Evolutionary conservation across 2,329 filamentous ascomycete genomes (phyloP).

Genomic region (Penicillium sclerotiorum): DNA sequence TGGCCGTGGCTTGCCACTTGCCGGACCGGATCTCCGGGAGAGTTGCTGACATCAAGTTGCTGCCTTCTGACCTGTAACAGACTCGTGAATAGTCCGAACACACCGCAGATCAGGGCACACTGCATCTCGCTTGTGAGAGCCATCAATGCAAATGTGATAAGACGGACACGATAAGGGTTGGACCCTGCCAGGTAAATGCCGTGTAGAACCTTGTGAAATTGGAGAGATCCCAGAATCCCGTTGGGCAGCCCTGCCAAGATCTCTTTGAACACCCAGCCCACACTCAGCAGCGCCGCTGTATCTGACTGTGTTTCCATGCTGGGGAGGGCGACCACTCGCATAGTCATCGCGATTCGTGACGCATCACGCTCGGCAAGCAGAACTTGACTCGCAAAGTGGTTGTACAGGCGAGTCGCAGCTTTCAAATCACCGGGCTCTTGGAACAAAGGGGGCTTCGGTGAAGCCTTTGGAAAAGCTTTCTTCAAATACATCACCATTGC

Average conservation of each 20-base stretch:
- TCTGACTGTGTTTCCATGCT: constrained; percentile 20
- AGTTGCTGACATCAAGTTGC: too few species aligned
- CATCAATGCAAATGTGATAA: constrained; percentile 42
- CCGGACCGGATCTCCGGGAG: constrained; percentile 20
- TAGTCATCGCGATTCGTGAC: constrained; percentile 36
- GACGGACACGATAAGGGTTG: constrained; percentile 27
- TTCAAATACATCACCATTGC: constrained; percentile 42
- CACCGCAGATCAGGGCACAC: constrained; percentile 43
- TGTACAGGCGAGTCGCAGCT: constrained; percentile 39
- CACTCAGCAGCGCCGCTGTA: constrained; percentile 31
- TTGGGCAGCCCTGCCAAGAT: constrained; percentile 41
- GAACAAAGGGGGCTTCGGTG: constrained; percentile 31
- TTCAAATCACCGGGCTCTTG: constrained; percentile 38
- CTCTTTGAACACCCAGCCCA: constrained; percentile 39
- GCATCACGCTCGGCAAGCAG: constrained; percentile 39
- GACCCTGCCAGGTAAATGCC: constrained; percentile 31
- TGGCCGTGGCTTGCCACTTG: constrained; percentile 20
- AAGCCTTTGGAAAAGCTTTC: constrained; percentile 13
- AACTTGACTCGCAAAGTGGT: constrained; percentile 44
- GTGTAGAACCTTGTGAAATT: constrained; percentile 35
- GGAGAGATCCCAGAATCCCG: constrained; percentile 41
- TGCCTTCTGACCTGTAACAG: constrained; percentile 36
- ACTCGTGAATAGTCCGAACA: constrained; percentile 41
- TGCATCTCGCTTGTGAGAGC: constrained; percentile 42
- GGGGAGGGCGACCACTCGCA: constrained; percentile 37